Base-by-base conservation (phyloP, 2,329 filamentous ascomycete genomes). In the Epichloe amarillans region DNA sequence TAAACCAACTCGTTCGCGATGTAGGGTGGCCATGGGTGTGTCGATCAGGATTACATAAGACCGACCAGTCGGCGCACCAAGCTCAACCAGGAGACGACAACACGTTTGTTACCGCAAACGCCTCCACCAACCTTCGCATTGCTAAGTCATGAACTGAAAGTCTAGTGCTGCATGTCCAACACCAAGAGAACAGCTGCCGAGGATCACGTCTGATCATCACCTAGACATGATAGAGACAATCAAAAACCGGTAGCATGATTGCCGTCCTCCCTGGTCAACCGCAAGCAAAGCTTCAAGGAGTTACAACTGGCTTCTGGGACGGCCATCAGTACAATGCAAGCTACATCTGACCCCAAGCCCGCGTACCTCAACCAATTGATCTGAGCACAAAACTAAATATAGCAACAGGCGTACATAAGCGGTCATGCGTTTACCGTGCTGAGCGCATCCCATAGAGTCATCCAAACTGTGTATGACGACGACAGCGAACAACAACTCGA, bases 391-490 rank as follows among this genome's bases (percentile, higher is more conserved):
- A 23, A 14, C 43, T 47, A 39, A 53, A 49, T 46, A 35, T 61
- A n/a, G 7, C 1, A 8, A 36, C 17, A 94, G 88, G 80, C 82
- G 48, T 98, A 97, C 69, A 85, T 96, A 57, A 93, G 87, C 53
- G 91, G 91, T 61, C 86, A 84, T 67, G 88, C 88, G 54, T 80
- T 97, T 56, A 81, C 93, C 49, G 83, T 98, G 60, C 81, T 97
- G 58, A 78, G 80, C 62, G 84, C 82, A 47, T 79, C 86, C 49
- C 75, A 83, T 54, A 79, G 79, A 50, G 79, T 96, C 55, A 69
- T 95, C 36, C 93, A 98, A 67, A 96, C 90, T 4, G 84, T 95
- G 58, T 95, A 95, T 70, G 83, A 93, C 61, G 86, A 94, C 61
- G 84, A 93, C 39, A 46, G 21, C 61, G 74, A 81, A 23, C 74